These are phyloP conservation scores for Phytophthora hybrid DNA, from an alignment of 352 stramenopile species.

Conservation along the genomic window DNA sequence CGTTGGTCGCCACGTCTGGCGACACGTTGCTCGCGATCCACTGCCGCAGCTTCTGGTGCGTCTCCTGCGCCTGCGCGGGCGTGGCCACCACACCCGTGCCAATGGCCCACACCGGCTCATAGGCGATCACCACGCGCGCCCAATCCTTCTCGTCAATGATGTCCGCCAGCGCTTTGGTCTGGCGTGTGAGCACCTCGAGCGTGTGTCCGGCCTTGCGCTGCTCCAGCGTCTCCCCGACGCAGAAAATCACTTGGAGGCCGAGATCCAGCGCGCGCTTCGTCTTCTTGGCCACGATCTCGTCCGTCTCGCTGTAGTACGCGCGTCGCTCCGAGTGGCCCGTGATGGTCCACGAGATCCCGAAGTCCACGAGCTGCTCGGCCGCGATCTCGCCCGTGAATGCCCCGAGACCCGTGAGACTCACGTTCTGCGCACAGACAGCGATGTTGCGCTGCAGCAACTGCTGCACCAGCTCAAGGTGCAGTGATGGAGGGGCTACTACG, in stretches of 20 bases:
- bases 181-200: constrained; percentile 93
- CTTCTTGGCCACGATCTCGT: constrained; percentile 95
- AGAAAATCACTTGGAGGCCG: constrained; percentile 96
- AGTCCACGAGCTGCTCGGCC: constrained; percentile 91
- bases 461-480: constrained; percentile 72
- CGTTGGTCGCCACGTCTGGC: constrained; percentile 60
- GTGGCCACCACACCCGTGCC: constrained; percentile 97
- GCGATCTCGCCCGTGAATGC: constrained; percentile 95
- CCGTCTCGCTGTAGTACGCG: constrained; percentile 92
- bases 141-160: constrained; percentile 86
- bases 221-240: constrained; percentile 96
- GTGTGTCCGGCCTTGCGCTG: constrained; percentile 91
- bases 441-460: constrained; percentile 67
- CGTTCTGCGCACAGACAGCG: constrained; percentile 81
- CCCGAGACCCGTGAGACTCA: constrained; percentile 85
- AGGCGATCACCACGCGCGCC: constrained; percentile 93
- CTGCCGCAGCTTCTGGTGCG: constrained; percentile 87
- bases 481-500: constrained; percentile 77
- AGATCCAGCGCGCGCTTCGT: constrained; percentile 91
- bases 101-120: constrained; percentile 98
- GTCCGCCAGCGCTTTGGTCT: constrained; percentile 94
- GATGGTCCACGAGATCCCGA: constrained; percentile 83
- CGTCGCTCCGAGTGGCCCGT: constrained; percentile 94
- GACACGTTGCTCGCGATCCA: constrained; percentile 84
- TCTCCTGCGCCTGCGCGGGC: constrained; percentile 94